A percentile compares a stretch with the other conserved stretches of the same genome.
These are phyloP conservation scores for Kregervanrija pseudodelftensis DNA, from an alignment of 805 yeast species.

Conservation along the genomic window DNA sequence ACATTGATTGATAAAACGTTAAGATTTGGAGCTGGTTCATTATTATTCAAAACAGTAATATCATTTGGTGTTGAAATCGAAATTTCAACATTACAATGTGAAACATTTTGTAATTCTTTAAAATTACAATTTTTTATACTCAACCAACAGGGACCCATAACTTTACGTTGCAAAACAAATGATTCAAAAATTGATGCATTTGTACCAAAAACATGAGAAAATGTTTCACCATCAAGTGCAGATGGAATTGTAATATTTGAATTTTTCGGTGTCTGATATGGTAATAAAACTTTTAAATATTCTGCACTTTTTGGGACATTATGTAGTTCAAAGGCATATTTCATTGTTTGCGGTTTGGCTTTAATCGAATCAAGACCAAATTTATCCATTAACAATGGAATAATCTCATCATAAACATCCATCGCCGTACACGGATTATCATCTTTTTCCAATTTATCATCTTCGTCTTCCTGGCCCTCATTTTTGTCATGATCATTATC, in stretches of 20 bases:
- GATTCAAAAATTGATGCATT: conserved; percentile 71
- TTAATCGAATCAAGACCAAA: conserved; percentile 56
- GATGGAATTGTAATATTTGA: conserved; percentile 45
- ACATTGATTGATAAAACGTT: conserved; percentile 70
- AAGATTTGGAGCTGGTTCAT: conserved; percentile 54
- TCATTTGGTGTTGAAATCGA: conserved; percentile 42
- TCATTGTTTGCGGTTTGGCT: conserved; percentile 64
- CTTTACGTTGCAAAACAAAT: conserved; percentile 70
- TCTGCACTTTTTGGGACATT: conserved; percentile 74
- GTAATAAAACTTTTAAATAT: conserved; percentile 71
- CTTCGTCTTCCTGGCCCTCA: conserved; percentile 34
- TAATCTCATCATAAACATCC: conserved; percentile 75
- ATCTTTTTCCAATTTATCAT: conserved; percentile 14
- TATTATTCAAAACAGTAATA: conserved; percentile 33
- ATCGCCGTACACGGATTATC: conserved; percentile 38
- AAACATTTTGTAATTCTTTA: conserved; percentile 47
- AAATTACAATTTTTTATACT: conserved; percentile 63
- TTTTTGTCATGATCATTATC: conserved; percentile 27
- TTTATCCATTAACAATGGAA: conserved; percentile 54
- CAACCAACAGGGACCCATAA: conserved; percentile 99
- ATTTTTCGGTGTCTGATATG: conserved; percentile 59
- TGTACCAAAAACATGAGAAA: conserved; percentile 73
- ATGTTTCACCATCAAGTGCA: conserved; percentile 68
- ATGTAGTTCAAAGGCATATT: conserved; percentile 83
- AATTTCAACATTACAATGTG: conserved; percentile 79